Evolutionary conservation across 192 early-diverging fungal genomes (phyloP).

Genomic region (Bifiguratus adelaidae): DNA sequence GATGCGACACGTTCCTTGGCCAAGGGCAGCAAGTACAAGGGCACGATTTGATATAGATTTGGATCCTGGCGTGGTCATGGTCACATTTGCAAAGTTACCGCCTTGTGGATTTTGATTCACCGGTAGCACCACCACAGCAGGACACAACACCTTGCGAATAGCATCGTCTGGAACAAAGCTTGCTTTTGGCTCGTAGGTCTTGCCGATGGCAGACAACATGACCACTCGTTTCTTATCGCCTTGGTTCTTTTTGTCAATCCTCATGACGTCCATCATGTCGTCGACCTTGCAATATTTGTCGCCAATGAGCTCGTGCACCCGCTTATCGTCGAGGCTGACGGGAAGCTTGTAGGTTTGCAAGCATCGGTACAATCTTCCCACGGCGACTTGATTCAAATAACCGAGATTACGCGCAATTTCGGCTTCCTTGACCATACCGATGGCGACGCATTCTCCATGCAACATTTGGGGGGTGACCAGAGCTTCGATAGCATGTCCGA

Average conservation of each 20-base stretch:
- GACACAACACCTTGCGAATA: slow-evolving; percentile 76
- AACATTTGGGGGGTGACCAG: slow-evolving; percentile 79
- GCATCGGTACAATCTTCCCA: slow-evolving; percentile 78
- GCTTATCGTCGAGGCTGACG: slow-evolving; percentile 70
- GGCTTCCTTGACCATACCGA: slow-evolving; percentile 92
- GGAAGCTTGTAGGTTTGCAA: slow-evolving; percentile 84
- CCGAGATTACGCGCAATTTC: slow-evolving; percentile 87
- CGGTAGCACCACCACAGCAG: slow-evolving; percentile 58
- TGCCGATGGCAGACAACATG: slow-evolving; percentile 73
- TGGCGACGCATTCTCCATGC: slow-evolving; percentile 94
- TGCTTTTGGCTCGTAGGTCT: slow-evolving; percentile 73
- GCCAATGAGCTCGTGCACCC: slow-evolving; percentile 49
- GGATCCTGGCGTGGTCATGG: slow-evolving; percentile 76
- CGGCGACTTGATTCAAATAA: slow-evolving; percentile 72
- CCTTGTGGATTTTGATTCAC: slow-evolving; percentile 23
- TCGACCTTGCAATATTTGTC: slow-evolving; percentile 63
- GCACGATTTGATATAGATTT: slow-evolving; percentile 98
- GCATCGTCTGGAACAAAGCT: slow-evolving; percentile 74
- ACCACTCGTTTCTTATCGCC: slow-evolving; percentile 89
- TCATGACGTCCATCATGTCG: slow-evolving; percentile 81
- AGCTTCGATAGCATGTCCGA: slow-evolving; percentile 96
- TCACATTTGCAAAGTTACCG: too few species aligned
- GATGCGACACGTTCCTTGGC: slow-evolving; percentile 67
- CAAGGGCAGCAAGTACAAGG: slow-evolving; percentile 83
- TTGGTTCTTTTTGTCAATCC: slow-evolving; percentile 94